These are phyloP conservation scores for Antonospora locustae DNA, from an alignment of 371 early-diverging fungal genomes.

Conservation along the genomic window DNA sequence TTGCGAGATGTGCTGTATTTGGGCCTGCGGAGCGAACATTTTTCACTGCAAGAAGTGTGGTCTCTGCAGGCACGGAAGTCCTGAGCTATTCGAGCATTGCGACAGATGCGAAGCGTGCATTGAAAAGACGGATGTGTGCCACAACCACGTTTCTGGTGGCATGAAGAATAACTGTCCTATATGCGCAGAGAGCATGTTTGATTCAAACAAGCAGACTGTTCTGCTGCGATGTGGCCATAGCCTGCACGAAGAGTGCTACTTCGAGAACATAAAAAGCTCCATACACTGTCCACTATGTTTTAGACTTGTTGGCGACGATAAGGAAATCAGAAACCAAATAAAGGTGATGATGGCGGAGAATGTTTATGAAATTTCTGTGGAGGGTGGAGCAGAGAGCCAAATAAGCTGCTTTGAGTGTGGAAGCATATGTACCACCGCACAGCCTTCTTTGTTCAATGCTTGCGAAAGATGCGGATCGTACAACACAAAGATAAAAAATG, in stretches of 20 bases:
- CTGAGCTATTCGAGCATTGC: slow-evolving; percentile 69
- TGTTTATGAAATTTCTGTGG: slow-evolving; percentile 66
- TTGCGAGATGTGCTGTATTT: slow-evolving; percentile 75
- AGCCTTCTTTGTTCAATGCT: slow-evolving; percentile 82
- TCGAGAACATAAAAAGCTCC: slow-evolving; percentile 65
- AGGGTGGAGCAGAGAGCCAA: slow-evolving; percentile 58
- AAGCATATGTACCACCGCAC: slow-evolving; percentile 62
- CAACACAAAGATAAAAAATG: slow-evolving; percentile 66
- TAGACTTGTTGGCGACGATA: slow-evolving; percentile 73
- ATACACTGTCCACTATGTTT: slow-evolving; percentile 88
- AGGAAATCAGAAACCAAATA: slow-evolving; percentile 64
- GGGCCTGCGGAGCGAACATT: slow-evolving; percentile 69
- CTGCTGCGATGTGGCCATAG: slow-evolving; percentile 77
- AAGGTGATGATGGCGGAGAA: slow-evolving; percentile 60
- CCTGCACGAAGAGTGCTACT: slow-evolving; percentile 72
- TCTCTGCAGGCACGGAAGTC: slow-evolving; percentile 73
- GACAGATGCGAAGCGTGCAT: slow-evolving; percentile 78
- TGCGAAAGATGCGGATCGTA: slow-evolving; percentile 69
- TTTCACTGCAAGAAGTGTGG: slow-evolving; percentile 80
- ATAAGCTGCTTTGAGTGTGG: slow-evolving; percentile 87
- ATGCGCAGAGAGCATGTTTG: slow-evolving; percentile 84
- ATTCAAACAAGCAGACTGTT: slow-evolving; percentile 62
- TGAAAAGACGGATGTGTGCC: slow-evolving; percentile 60
- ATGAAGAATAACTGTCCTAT: slow-evolving; percentile 81
- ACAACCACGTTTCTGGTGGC: slow-evolving; percentile 77